Base-by-base conservation (phyloP, 2,329 filamentous ascomycete genomes). In the Xylariaceae sp. region DNA sequence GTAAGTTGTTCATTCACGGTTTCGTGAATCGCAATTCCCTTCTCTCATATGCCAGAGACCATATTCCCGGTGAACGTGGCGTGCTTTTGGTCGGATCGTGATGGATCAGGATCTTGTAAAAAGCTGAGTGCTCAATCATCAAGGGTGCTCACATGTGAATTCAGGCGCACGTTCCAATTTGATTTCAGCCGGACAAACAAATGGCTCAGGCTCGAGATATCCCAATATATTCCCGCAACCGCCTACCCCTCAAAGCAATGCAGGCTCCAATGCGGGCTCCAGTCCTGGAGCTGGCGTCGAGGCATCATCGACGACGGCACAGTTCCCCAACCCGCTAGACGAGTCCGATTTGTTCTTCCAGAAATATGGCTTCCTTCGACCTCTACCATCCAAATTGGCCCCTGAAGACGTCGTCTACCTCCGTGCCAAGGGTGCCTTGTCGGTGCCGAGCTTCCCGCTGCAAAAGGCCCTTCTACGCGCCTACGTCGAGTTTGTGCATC, bases 401-500 rank as follows among this genome's bases (percentile, higher is more conserved):
- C 80, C 83, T 11, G 91, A 96, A 66, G 92, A 97, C 76, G 83
- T 96, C 62, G 82, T 86, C 58, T 96, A 94, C 73, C 81, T 97
- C 58, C 83, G 87, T 62, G 83, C 86, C 71, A 97, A 96, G 78
- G 92, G 92, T 3, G 92, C 92, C 1, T 77, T 97, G 65, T 86
- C 86, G 1, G 82, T 97, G 47, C 93, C 93, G 1, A 80, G 83
- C 47, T 74, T 81, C 3, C 75, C 77, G 3, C 78, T 97, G 42
- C 89, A 93, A 68, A 90, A 89, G 72, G 91, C 92, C 60, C 80
- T 97, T 49, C 78, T 97, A 13, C 86, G 87, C 67, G 86, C 86
- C 45, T 97, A 94, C 68, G 82, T 93, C 62, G 89, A 96, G 76
- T 96, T 88, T 72, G 91, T 97, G 6, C 89, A 97, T 72, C 91